A percentile compares a stretch with the other conserved stretches of the same genome.
These are phyloP conservation scores for Murraya koenigii DNA, from an alignment of 345 rosid genomes.

Conservation along the genomic window DNA sequence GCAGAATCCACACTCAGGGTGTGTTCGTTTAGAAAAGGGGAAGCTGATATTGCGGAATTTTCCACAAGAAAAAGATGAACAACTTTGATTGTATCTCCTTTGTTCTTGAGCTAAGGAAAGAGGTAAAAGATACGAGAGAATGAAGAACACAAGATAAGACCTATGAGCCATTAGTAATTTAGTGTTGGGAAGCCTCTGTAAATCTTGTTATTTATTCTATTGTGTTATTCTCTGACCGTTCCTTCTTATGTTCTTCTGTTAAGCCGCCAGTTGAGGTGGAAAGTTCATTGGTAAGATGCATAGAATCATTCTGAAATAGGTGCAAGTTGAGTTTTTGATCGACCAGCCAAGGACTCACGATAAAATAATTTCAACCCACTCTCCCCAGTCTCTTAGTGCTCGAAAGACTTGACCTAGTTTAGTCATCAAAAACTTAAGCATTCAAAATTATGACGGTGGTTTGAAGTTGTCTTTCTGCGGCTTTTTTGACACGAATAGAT, in stretches of 20 bases:
- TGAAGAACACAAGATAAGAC: neutral
- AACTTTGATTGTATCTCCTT: neutral
- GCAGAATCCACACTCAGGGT: slow-evolving; percentile 28
- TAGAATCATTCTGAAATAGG: neutral
- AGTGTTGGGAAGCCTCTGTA: neutral
- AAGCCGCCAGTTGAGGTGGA: slow-evolving; percentile 5
- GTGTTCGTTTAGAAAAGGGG: slow-evolving; percentile 18
- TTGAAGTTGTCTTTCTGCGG: neutral
- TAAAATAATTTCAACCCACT: neutral
- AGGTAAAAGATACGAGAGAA: neutral
- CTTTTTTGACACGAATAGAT: neutral
- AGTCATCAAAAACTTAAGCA: neutral
- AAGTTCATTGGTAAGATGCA: neutral
- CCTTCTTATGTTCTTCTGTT: neutral
- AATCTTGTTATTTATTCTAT: neutral
- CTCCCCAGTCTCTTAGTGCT: neutral
- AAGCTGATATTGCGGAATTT: neutral
- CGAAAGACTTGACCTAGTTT: neutral
- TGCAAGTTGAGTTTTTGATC: neutral
- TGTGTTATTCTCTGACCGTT: neutral
- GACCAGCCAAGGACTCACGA: neutral
- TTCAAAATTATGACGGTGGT: neutral
- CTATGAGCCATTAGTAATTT: neutral
- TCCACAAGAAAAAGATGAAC: slow-evolving; percentile 29
- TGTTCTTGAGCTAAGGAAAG: neutral